phyloP scores from a whole-genome alignment of 345 rosid species.

The Nasturtium officinale region DNA sequence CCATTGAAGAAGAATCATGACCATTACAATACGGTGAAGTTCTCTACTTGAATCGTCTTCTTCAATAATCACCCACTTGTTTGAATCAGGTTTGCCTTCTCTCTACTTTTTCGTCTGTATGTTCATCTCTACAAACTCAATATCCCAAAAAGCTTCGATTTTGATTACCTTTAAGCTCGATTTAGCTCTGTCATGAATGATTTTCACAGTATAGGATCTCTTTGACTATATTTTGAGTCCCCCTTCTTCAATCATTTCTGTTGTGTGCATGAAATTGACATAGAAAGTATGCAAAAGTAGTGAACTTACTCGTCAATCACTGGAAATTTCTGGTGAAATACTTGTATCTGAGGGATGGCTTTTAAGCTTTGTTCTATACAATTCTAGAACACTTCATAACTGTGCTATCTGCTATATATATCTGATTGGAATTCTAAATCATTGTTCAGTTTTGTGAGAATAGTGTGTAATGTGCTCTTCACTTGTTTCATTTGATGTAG shows the following conservation, averaged over 20 bases:
- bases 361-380: not conserved
- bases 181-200: not conserved
- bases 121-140: not conserved
- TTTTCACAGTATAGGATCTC: conserved; percentile 13
- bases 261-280: not conserved
- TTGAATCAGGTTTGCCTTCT: conserved; percentile 36
- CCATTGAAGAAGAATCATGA: conserved; percentile 5
- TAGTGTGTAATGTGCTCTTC: not conserved
- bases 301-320: not conserved
- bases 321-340: not conserved
- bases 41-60: conserved; percentile 29
- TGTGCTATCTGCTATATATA: not conserved
- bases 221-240: not conserved
- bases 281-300: not conserved
- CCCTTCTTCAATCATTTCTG: not conserved
- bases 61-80: conserved; percentile 4
- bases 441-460: conserved; percentile 2
- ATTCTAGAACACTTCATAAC: not conserved
- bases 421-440: not conserved
- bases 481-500: conserved; percentile 18
- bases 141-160: conserved; percentile 11
- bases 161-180: conserved; percentile 9
- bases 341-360: not conserved
- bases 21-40: conserved; percentile 22
- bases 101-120: conserved; percentile 12